Evolutionary conservation across 108 stramenopile species (phyloP), one percentile per base, ranked within the genome.

Genomic region (Skeletonema grethae): DNA sequence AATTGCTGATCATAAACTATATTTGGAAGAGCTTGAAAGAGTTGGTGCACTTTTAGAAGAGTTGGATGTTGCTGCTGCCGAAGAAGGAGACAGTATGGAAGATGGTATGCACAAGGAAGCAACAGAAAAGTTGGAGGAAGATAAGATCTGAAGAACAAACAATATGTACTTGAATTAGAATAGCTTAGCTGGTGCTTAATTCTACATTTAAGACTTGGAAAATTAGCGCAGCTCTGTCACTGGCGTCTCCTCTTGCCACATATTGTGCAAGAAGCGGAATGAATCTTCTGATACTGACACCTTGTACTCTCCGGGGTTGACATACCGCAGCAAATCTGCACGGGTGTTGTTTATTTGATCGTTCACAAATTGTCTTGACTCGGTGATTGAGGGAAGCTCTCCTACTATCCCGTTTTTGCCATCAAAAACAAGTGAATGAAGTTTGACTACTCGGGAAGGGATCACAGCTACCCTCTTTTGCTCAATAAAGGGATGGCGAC

Each of bases 401-500:
- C 28, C 57, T 7, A 83, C 78, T 6, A 69, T 82, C 58, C 70
- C 74, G 55, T 76, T 75, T 30, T 82, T 75, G 25, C 89, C 86
- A 57, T 97, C 90, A 84, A 93, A 97, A n/a, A 98, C 96, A 18
- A 90, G 65, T 31, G 50, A 18, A 55, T 96, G 97, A 61, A 99
- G 75, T 7, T 77, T 67, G 50, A 83, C 79, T 0, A 99, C 96
- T 18, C 73, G 48, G 11, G 77, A 57, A 0, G 99, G 94, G 7
- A 87, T 94, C 20, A 98, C 96, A n/a, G 65, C 77, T 15, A 87
- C 86, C 22, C 97, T 78, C 64, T 96, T 88, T 24, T 85, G 85
- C 31, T 88, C 86, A 29, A 86, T 72, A 67, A 98, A 99, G 0
- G 99, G 97, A 78, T 99, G 92, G 7, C 94, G 86, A 71, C 96